Evolutionary conservation across 495 filamentous ascomycete genomes (phyloP), one percentile per base, ranked within the genome.

Genomic region (Aspergillus diversus): DNA sequence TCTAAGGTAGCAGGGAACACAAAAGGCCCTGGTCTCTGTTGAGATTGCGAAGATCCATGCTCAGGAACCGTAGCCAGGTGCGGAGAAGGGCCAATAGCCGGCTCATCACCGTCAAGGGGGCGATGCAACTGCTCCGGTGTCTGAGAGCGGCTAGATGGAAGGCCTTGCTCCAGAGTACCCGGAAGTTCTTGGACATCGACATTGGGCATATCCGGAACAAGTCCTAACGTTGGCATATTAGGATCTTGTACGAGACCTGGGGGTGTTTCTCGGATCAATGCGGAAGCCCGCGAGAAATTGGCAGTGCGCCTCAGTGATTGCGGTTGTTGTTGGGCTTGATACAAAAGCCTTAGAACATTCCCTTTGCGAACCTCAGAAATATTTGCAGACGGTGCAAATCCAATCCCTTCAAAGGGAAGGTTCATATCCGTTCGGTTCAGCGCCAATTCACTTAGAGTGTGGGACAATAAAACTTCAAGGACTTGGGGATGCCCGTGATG

Each of bases 401-500:
- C 70, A 49, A 73, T 65, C 2, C 57, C 63, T 12, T 71, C 64
- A 39, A 69, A 58, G 39, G 67, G 54, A 21, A 65, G 59, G 13
- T 55, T 35, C 4, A 71, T 50, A n/a, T 71, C 62, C 1, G 57
- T 43, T 15, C 63, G 54, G 21, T 59, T 58, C 7, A 37, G 57
- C 13, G 55, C 54, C 9, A 60, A 34, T 12, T 55, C 48, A 8
- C 64, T 48, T 15, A 66, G 63, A 16, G 49, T 66, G 42, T 54
- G 57, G 6, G 69, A 57, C 12, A 78, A 54, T 0, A 78, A 59
- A 7, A 71, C 27, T 16, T 69, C 57, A 1, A 79, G 61, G 16
- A 79, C 66, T 16, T 74, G 71, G 2, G 71, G 63, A 57, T 80
- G 76, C 16, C 77, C 78, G 65, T 79, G 56, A 52, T 76, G 75